phyloP scores from a whole-genome alignment of 2,329 filamentous ascomycete species.

The Pyrenophora tritici-repentis region DNA sequence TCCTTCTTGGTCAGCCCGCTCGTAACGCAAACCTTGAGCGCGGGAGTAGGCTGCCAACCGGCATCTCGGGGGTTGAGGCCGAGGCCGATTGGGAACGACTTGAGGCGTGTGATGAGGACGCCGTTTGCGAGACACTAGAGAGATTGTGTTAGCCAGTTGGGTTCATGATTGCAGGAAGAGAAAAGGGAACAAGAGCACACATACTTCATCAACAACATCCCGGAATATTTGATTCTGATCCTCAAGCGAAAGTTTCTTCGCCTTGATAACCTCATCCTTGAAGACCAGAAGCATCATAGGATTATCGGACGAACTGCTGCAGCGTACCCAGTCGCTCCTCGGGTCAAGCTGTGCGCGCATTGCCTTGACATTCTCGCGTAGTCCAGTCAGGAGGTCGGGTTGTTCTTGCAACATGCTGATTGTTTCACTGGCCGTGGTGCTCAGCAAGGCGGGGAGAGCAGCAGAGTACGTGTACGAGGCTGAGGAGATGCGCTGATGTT shows the following conservation, averaged over 20 bases:
- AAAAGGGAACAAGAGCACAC: slow-evolving; percentile 45
- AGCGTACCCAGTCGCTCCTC: slow-evolving; percentile 88
- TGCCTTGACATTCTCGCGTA: slow-evolving; percentile 83
- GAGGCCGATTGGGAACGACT: slow-evolving; percentile 67
- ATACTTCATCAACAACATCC: slow-evolving; percentile 95
- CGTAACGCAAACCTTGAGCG: slow-evolving; percentile 89
- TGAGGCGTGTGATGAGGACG: slow-evolving; percentile 85
- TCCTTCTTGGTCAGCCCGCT: slow-evolving; percentile 90
- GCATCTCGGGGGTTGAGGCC: slow-evolving; percentile 70
- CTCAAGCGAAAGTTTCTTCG: slow-evolving; percentile 67
- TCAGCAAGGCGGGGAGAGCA: slow-evolving; percentile 87
- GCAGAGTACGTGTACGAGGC: slow-evolving; percentile 95
- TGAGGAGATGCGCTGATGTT: slow-evolving; percentile 93
- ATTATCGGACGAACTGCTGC: slow-evolving; percentile 81
- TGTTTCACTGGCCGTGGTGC: slow-evolving; percentile 94
- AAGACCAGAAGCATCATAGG: slow-evolving; percentile 83
- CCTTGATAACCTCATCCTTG: slow-evolving; percentile 79
- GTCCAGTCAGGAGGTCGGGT: slow-evolving; percentile 76
- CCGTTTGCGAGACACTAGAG: slow-evolving; percentile 78
- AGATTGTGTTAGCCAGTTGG: slow-evolving; percentile 14
- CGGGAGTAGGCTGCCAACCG: slow-evolving; percentile 71
- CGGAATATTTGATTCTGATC: slow-evolving; percentile 87
- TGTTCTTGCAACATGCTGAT: slow-evolving; percentile 83
- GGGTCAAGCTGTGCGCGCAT: slow-evolving; percentile 90
- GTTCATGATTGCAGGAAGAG: background rate